Base-by-base conservation (phyloP, 1,284 basidiomycete species). In the Malassezia globosa region DNA sequence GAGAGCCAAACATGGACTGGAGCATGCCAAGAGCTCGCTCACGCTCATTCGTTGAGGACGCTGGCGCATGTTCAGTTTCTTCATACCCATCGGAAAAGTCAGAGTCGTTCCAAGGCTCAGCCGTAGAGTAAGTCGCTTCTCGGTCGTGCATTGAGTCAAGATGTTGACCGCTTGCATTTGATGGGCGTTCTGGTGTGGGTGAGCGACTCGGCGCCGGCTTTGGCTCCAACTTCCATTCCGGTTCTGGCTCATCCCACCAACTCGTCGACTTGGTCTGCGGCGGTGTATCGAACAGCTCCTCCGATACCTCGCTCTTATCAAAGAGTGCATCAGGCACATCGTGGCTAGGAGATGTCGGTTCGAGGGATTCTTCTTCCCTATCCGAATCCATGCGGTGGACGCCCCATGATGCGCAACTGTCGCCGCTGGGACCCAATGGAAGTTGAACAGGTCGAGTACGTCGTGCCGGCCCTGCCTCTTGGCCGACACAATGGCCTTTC, bases 1-100 rank as follows among this genome's bases (percentile, higher is more conserved):
- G 27, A 13, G 10, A 22, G 1, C 77, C 75, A 39, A 66, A 66
- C 27, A 84, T 79, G 31, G 51, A 33, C 2, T 48, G 48, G 16
- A 67, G 33, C 37, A 67, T 16, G 10, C 49, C 50, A 0, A 64
- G 42, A 21, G 59, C 27, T 33, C 35, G 45, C 26, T 41, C 35
- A 46, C 37, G 33, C 25, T 46, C 35, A 29, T 26, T 36, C 14
- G 14, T 16, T 5, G 37, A 42, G 2, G 36, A 51, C 2, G 51
- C 42, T 3, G 35, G 40, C 18, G 29, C 36, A 24, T 34, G 31
- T 10, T 40, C 35, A 14, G 37, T 35, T 11, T 67, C 64, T 24
- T 67, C 58, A 54, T 67, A 67, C 0, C 64, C 64, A 33, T 67
- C 64, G 7, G 63, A 66, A 46, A 67, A 66, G 46, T 58, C 59